phyloP scores from a whole-genome alignment of 371 early-diverging fungal genomes.

The Mortierella sp. region DNA sequence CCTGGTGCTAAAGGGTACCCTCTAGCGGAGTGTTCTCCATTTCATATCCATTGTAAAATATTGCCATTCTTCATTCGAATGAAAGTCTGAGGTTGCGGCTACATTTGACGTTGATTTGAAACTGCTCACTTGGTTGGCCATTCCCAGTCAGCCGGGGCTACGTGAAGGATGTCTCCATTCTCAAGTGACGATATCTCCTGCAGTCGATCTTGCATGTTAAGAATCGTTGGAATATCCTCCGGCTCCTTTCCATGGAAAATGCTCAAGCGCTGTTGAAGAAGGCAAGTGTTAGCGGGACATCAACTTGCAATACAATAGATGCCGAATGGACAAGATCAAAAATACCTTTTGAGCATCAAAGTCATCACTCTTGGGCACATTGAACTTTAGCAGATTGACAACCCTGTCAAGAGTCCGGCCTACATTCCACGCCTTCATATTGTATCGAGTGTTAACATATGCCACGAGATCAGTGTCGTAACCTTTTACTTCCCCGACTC shows the following conservation, averaged over 20 bases:
- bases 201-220: slow-evolving; percentile 33
- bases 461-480: not conserved
- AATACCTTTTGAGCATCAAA: slow-evolving; percentile 34
- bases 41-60: not conserved
- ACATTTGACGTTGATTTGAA: no score
- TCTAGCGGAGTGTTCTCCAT: slow-evolving; percentile 10
- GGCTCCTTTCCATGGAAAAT: slow-evolving; percentile 36
- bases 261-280: slow-evolving; percentile 23
- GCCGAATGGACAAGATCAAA: not conserved
- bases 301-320: not conserved
- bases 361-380: slow-evolving; percentile 25
- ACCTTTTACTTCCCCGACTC: no score
- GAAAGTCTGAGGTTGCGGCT: no score
- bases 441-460: not conserved
- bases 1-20: slow-evolving; percentile 62
- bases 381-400: slow-evolving; percentile 35
- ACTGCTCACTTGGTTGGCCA: slow-evolving; percentile 1
- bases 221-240: slow-evolving; percentile 13
- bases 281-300: not conserved
- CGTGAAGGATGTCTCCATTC: slow-evolving; percentile 33
- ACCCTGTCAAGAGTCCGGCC: slow-evolving; percentile 47
- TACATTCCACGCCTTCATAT: slow-evolving; percentile 35
- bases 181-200: slow-evolving; percentile 19
- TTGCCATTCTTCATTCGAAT: not conserved
- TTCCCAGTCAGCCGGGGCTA: slow-evolving; percentile 33